Conservation (phyloP, 495 filamentous ascomycete genomes). For the Diplogelasinospora grovesii region DNA sequence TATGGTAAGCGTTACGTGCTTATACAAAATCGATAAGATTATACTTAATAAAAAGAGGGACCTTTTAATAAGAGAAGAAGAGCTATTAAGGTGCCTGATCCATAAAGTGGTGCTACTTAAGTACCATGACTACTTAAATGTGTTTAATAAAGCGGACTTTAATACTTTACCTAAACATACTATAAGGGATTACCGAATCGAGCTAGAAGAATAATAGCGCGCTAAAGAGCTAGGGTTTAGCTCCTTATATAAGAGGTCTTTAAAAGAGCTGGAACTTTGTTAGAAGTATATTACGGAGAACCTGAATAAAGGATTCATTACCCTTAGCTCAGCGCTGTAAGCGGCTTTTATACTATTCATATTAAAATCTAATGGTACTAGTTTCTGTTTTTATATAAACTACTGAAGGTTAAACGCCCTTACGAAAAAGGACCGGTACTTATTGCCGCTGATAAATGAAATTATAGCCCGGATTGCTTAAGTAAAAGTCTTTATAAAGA, state of each 20-base stretch:
- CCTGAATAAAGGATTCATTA: constrained; percentile 8
- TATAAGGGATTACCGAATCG: background rate
- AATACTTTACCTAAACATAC: background rate
- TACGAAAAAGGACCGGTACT: constrained; percentile 38
- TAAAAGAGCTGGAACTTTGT: constrained; percentile 15
- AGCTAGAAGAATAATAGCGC: background rate
- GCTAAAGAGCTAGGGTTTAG: constrained; percentile 3
- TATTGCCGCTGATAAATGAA: constrained; percentile 42
- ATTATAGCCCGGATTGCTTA: constrained; percentile 21
- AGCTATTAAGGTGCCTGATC: background rate
- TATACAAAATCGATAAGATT: background rate
- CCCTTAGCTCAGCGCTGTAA: constrained; percentile 3
- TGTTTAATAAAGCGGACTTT: background rate
- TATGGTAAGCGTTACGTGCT: background rate
- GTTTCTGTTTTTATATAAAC: constrained; percentile 38
- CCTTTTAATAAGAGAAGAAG: background rate
- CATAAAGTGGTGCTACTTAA: background rate
- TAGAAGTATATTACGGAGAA: constrained; percentile 8
- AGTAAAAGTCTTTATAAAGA: constrained; percentile 36
- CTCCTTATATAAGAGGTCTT: constrained; percentile 20
- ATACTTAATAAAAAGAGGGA: background rate
- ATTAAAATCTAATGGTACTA: constrained; percentile 25
- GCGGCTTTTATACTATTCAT: constrained; percentile 31
- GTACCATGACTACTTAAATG: background rate
- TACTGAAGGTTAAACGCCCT: constrained; percentile 38